phyloP scores from a whole-genome alignment of 495 filamentous ascomycete genomes.

The Neurospora sp. region DNA sequence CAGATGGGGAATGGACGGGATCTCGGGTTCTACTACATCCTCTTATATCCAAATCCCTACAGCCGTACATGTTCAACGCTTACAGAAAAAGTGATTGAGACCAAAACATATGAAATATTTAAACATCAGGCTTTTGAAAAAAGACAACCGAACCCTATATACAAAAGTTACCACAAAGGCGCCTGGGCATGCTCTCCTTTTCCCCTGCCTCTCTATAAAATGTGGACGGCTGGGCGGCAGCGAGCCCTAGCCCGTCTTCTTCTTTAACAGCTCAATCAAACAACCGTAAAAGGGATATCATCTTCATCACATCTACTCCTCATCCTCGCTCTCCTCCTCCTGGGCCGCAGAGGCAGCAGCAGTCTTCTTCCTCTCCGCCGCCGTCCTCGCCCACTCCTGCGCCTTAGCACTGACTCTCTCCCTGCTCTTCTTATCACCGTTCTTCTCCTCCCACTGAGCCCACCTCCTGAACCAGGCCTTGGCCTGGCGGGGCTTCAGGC shows the following conservation, averaged over 20 bases:
- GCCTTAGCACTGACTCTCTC: constrained; percentile 67
- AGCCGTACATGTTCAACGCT: background rate
- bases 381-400: constrained; percentile 46
- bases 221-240: background rate
- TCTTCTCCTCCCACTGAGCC: constrained; percentile 68
- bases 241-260: background rate
- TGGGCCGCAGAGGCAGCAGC: constrained; percentile 4
- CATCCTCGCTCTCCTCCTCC: constrained; percentile 14
- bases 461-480: constrained; percentile 77
- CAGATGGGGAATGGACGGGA: background rate
- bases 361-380: constrained; percentile 20
- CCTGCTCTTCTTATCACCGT: constrained; percentile 58
- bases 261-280: background rate
- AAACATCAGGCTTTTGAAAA: background rate
- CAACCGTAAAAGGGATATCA: background rate
- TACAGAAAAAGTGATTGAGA: background rate
- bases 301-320: constrained; percentile 3
- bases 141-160: background rate
- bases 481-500: constrained; percentile 60
- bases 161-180: background rate
- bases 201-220: background rate
- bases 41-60: background rate
- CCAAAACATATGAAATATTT: background rate
- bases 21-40: background rate
- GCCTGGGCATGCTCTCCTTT: background rate